A percentile compares a stretch with the other conserved stretches of the same genome.
Conservation (phyloP, 371 early-diverging fungal species). For the Lichtheimia corymbifera region DNA sequence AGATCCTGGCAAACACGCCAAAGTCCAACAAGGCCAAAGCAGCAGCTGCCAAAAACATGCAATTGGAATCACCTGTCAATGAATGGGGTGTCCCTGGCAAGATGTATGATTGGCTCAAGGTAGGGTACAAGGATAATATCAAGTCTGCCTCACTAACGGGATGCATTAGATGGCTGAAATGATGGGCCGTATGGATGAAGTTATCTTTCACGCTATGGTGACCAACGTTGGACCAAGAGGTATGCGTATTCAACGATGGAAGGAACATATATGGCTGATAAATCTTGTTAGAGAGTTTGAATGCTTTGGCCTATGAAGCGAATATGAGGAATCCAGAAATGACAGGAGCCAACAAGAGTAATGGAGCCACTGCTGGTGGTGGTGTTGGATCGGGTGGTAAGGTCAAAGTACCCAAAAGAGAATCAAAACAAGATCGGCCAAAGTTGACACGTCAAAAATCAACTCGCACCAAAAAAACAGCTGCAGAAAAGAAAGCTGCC, state of each 20-base stretch:
- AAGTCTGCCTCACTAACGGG: background rate
- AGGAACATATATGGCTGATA: background rate
- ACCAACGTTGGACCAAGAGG: constrained; percentile 1
- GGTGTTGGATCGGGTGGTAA: constrained; percentile 7
- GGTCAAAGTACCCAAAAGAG: constrained; percentile 9
- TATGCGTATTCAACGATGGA: background rate
- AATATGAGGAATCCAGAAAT: background rate
- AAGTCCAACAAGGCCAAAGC: constrained; percentile 5
- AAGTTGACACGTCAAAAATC: constrained; percentile 14
- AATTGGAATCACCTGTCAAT: constrained; percentile 9
- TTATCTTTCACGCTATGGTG: constrained; percentile 4
- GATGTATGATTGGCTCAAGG: constrained; percentile 10
- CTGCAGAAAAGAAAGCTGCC: constrained; percentile 7
- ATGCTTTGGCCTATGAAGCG: constrained; percentile 7
- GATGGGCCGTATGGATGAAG: constrained; percentile 8
- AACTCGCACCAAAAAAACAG: constrained; percentile 10
- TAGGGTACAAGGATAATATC: background rate
- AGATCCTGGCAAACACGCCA: background rate
- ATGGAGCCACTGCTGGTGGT: background rate
- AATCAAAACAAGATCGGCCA: constrained; percentile 12
- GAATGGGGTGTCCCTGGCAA: constrained; percentile 10
- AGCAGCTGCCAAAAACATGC: background rate
- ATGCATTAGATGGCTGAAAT: constrained; percentile 2
- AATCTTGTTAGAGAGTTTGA: constrained; percentile 2
- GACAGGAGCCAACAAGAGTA: background rate